These are phyloP conservation scores for Cystofilobasidium capitatum DNA, from an alignment of 768 basidiomycete species.

Conservation along the genomic window DNA sequence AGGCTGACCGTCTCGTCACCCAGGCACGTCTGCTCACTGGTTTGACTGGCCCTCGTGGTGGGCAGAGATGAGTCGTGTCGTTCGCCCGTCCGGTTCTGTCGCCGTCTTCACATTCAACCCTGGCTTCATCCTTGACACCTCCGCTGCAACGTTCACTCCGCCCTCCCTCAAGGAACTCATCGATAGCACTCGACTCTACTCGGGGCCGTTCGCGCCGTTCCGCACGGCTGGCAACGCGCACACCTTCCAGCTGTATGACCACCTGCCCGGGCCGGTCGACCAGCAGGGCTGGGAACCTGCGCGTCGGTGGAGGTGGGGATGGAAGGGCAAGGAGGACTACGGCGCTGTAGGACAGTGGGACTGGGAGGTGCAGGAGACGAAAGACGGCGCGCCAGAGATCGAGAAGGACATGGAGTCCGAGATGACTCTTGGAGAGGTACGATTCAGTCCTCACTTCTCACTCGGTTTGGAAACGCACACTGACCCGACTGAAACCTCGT, in stretches of 20 bases:
- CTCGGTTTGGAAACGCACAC: background rate
- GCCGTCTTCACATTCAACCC: constrained; percentile 15
- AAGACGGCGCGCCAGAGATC: background rate
- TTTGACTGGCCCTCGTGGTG: constrained; percentile 16
- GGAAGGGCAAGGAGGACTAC: constrained; percentile 8
- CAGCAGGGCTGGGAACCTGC: background rate
- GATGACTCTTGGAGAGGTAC: constrained; percentile 18
- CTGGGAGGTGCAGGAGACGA: background rate
- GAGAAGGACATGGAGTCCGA: background rate
- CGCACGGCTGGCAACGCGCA: constrained; percentile 8
- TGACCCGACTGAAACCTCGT: background rate
- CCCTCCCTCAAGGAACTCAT: background rate
- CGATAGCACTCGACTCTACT: constrained; percentile 16
- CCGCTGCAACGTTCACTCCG: background rate
- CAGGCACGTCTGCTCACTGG: constrained; percentile 24
- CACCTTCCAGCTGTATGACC: constrained; percentile 22
- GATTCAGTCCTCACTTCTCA: background rate
- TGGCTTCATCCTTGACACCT: constrained; percentile 5
- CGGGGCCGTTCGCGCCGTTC: constrained; percentile 12
- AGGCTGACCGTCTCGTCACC: no score
- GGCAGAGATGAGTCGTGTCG: constrained; percentile 13
- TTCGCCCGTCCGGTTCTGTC: constrained; percentile 12
- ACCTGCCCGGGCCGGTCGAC: constrained; percentile 1
- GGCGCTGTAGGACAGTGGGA: background rate
- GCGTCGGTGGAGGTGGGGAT: constrained; percentile 14